Evolutionary conservation across 2,329 filamentous ascomycete species (phyloP), one percentile per base, ranked within the genome.

Genomic region (Fusarium goolgardi): DNA sequence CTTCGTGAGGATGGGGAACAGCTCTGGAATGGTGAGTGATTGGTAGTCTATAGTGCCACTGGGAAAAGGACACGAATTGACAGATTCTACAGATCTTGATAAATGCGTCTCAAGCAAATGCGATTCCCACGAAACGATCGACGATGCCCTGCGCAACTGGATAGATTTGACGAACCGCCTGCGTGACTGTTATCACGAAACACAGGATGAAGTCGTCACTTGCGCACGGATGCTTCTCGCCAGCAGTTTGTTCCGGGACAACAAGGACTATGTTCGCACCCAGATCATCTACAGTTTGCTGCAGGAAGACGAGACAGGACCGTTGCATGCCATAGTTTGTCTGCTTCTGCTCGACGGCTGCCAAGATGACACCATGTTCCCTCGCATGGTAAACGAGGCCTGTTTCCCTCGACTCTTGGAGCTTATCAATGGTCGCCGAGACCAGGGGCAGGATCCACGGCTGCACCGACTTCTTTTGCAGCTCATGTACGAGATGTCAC

Each of bases 401-500:
- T 92, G 90, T 67, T 99, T 99, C 77, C 85, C 90, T 35, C 87
- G 94, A 32, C 82, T 99, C 43, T 82, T 98, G 32, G 93, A 97
- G 67, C 82, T 99, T 69, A 90, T 98, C 65, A 86, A 90, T 74
- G 84, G 82, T 43, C 85, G 86, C 65, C 85, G 84, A 68, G 85
- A 90, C 39, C 83, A 88, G 44, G 85, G 90, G 37, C 83, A 88
- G 45, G 91, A 94, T 75, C 84, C 87, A 25, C 85, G 88, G 53
- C 83, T 98, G 63, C 93, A 97, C 80, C 88, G 91, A 35, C 81
- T 96, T 65, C 83, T 98, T 53, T 84, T 99, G 73, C 92, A 97
- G 78, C 82, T 99, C 58, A 86, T 97, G 76, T 99, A 97, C 80
- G 96, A 98, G 82, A 97, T 97, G 91, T 94, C 93, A 44, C 88